A percentile compares a stretch with the other conserved stretches of the same genome.
Evolutionary conservation across 805 yeast species (phyloP).

Genomic region (Saccharomyces kudriavzevii): DNA sequence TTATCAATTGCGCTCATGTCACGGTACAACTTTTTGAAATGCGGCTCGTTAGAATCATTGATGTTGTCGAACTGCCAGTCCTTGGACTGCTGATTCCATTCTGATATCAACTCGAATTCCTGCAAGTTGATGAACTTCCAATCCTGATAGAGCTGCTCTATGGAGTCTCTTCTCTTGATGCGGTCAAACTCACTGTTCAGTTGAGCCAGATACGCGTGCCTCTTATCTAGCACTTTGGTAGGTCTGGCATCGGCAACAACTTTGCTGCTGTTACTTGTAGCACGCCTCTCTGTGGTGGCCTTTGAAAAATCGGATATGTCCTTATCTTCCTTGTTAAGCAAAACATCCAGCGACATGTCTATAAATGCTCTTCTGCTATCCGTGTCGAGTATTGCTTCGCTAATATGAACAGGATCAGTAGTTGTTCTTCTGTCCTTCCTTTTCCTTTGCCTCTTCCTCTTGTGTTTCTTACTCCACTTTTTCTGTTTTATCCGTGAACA

Average conservation of each 20-base stretch:
- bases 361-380: neutral
- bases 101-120: constrained; percentile 31
- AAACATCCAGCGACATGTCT: constrained; percentile 26
- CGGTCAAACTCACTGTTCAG: constrained; percentile 16
- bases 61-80: constrained; percentile 12
- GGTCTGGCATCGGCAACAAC: neutral
- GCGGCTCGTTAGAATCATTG: constrained; percentile 7
- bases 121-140: constrained; percentile 31
- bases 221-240: constrained; percentile 1
- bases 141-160: constrained; percentile 26
- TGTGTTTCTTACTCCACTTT: neutral
- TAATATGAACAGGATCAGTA: neutral
- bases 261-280: neutral
- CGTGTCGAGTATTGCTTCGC: neutral
- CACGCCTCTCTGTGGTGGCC: neutral
- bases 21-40: constrained; percentile 12
- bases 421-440: neutral
- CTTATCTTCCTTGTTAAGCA: constrained; percentile 24
- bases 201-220: constrained; percentile 9
- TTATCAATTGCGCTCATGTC: constrained; percentile 15
- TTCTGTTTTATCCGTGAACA: neutral
- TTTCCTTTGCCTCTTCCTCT: neutral
- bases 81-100: constrained; percentile 27
- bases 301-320: constrained; percentile 6
- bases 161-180: constrained; percentile 18